Percentiles rank a stretch among this genome's conserved stretches.
Conservation (phyloP, 192 early-diverging fungal genomes). For the Spizellomyces sp. region DNA sequence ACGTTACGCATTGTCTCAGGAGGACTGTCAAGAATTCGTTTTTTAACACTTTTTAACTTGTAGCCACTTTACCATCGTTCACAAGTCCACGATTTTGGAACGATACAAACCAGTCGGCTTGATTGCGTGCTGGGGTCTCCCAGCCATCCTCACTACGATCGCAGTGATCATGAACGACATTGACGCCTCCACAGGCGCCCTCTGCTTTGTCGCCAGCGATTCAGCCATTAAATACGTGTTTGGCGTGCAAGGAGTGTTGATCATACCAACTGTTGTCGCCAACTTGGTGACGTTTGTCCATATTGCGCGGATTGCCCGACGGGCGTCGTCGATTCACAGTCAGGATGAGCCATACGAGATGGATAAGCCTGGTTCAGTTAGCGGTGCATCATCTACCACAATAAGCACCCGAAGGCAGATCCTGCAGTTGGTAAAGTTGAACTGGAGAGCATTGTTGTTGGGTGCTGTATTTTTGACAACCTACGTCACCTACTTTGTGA, state of each 20-base stretch:
- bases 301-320: constrained; percentile 21
- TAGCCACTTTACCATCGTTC: constrained; percentile 35
- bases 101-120: constrained; percentile 31
- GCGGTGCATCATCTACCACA: not conserved
- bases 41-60: not conserved
- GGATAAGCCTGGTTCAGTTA: not conserved
- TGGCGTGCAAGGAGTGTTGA: constrained; percentile 19
- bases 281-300: constrained; percentile 30
- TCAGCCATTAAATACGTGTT: constrained; percentile 25
- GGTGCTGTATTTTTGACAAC: constrained; percentile 26
- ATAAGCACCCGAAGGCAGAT: constrained; percentile 14
- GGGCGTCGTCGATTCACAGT: not conserved
- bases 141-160: constrained; percentile 17
- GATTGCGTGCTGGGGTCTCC: constrained; percentile 32
- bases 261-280: constrained; percentile 23
- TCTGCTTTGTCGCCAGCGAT: constrained; percentile 17
- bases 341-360: not conserved
- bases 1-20: not conserved
- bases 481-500: constrained; percentile 27
- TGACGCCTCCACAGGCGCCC: constrained; percentile 22
- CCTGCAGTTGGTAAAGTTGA: constrained; percentile 25
- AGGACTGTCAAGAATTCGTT: not conserved
- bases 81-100: constrained; percentile 26
- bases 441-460: constrained; percentile 32
- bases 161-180: constrained; percentile 14